Evolutionary conservation across 1,139 yeast genomes (phyloP).

Genomic region (Kluyveromyces sp.): DNA sequence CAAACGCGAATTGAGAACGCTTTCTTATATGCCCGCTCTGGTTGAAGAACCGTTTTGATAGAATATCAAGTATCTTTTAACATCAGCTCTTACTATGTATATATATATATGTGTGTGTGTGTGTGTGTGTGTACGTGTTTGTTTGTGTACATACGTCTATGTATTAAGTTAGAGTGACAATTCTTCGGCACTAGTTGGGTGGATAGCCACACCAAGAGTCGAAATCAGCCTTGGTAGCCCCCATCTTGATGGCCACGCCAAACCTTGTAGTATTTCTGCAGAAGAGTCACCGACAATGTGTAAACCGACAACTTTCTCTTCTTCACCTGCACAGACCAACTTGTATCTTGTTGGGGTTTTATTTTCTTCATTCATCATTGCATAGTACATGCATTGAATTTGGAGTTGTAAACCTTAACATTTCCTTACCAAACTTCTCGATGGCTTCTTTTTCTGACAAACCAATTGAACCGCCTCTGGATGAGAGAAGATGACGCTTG

Average conservation of each 20-base stretch:
- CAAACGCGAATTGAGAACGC: background rate
- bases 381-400: constrained; percentile 91
- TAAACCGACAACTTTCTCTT: constrained; percentile 91
- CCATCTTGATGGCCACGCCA: constrained; percentile 96
- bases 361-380: constrained; percentile 57
- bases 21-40: too few species aligned
- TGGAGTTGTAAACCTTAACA: constrained; percentile 72
- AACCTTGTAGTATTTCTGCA: constrained; percentile 91
- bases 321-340: constrained; percentile 64
- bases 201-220: constrained; percentile 96
- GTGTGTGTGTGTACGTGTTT: too few species aligned
- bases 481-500: constrained; percentile 89
- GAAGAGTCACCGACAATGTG: constrained; percentile 88
- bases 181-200: constrained; percentile 98
- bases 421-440: constrained; percentile 73
- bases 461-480: constrained; percentile 98
- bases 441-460: constrained; percentile 70
- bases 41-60: background rate
- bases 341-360: constrained; percentile 88
- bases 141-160: too few species aligned
- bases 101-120: too few species aligned
- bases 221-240: constrained; percentile 92
- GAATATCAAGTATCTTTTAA: background rate
- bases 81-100: too few species aligned
- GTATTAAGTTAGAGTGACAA: constrained; percentile 57